A percentile compares a stretch with the other conserved stretches of the same genome.
Conservation (phyloP, 2,329 filamentous ascomycete species). For the Beauveria rudraprayagi region DNA sequence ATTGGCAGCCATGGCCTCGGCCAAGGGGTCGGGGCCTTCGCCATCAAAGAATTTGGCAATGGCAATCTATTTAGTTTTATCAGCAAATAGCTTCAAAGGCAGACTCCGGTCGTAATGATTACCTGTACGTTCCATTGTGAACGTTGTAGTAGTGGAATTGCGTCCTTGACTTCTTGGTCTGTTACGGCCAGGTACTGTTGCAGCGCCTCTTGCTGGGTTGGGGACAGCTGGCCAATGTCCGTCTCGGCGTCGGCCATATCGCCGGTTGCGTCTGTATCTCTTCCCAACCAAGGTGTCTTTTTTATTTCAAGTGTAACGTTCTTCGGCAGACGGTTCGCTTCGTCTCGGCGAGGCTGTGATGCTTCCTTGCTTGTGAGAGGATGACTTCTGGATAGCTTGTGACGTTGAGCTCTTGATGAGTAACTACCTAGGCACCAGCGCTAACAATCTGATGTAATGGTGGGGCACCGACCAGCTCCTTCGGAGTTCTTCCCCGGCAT, state of each 20-base stretch:
- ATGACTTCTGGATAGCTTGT: neutral
- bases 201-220: constrained; percentile 72
- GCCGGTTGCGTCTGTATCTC: neutral
- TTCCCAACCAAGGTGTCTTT: neutral
- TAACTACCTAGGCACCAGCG: neutral
- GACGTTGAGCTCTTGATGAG: neutral
- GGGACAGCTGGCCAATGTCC: constrained; percentile 62
- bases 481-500: neutral
- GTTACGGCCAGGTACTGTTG: constrained; percentile 87
- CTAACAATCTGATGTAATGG: constrained; percentile 5
- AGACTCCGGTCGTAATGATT: constrained; percentile 2
- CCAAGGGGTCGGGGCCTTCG: constrained; percentile 73
- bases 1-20: constrained; percentile 59
- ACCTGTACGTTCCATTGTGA: constrained; percentile 97
- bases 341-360: neutral
- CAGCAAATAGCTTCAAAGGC: neutral
- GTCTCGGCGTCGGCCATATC: constrained; percentile 26
- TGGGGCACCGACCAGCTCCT: neutral
- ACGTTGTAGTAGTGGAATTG: constrained; percentile 69
- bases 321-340: too few species aligned
- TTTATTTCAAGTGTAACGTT: neutral
- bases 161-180: constrained; percentile 67
- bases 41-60: constrained; percentile 98
- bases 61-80: constrained; percentile 59
- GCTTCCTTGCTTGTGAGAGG: neutral